Evolutionary conservation across 306 rosid species (phyloP).

Genomic region (Myrica gale): DNA sequence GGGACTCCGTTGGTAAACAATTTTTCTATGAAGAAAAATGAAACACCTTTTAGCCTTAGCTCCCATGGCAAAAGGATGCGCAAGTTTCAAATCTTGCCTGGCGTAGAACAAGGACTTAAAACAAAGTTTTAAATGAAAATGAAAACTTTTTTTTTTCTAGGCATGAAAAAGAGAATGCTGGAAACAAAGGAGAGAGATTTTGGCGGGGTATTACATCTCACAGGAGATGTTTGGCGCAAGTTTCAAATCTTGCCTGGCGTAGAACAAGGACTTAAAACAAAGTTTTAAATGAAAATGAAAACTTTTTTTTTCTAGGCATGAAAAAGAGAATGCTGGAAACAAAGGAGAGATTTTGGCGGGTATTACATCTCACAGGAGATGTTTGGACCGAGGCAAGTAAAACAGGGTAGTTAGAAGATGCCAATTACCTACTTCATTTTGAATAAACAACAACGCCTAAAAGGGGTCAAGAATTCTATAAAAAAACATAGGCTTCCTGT

Average conservation of each 20-base stretch:
- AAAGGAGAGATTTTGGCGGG: background rate
- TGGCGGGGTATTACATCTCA: background rate
- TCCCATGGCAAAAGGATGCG: background rate
- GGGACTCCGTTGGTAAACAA: background rate
- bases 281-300: background rate
- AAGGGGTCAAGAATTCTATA: background rate
- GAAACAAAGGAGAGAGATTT: background rate
- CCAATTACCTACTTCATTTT: conserved; percentile 8
- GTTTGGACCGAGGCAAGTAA: background rate
- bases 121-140: background rate
- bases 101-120: background rate
- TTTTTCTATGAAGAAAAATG: background rate
- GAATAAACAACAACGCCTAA: background rate
- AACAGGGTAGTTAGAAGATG: background rate
- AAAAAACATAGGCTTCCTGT: background rate
- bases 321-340: background rate
- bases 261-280: background rate
- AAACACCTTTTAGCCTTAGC: background rate
- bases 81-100: conserved; percentile 2
- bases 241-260: background rate
- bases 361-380: background rate
- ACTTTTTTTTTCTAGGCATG: no score
- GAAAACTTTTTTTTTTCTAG: no score
- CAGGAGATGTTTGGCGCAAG: background rate
- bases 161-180: background rate